Base-by-base conservation (phyloP, 140 eudicot genomes). In the Flaveria floridana region DNA sequence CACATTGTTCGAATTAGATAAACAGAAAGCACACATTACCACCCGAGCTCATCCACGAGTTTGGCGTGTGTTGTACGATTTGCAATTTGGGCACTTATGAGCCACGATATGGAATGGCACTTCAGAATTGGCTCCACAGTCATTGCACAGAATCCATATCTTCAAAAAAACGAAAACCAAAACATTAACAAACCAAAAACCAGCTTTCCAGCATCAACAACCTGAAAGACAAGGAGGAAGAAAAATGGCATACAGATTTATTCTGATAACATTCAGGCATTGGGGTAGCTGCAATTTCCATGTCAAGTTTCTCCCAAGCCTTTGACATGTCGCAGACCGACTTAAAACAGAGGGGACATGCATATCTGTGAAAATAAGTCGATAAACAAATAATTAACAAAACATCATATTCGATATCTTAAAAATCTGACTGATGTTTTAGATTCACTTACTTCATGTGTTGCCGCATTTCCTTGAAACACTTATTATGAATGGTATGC, bases 61-160 rank as follows among this genome's bases (percentile, higher is more conserved):
- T 57, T 82, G 88, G 23, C 96, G 87, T 56, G 97, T 89, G 76
- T 92, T 92, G 91, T 92, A 92, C 7, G 97, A 92, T 62, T 89
- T 87, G 90, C 97, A 89, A 19, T 66, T 74, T 0, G 95, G 92
- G 65, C 97, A 92, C 82, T 92, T 92, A 18, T 87, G 88, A 70
- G 85, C 97, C 83, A 92, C 89, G n/a, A 92, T 62, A 71, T 91
- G 91, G 65, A 68, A 91, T 16, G 72, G 71, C 28, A 89, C 97
- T 68, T 87, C 84, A 0, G 96, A 85, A 39, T 66, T 82, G 9
- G 77, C 42, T 19, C 94, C 96, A 77, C 97, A 91, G 78, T 92
- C 97, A 41, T 92, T 92, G 83, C 97, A 92, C 6, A 89, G 88
- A 41, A 92, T 92, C 87, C 88, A 87, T 50, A 92, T 86, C 97